Base-by-base conservation (phyloP, 148 eudicot genomes). In the Rhododendron vialii region DNA sequence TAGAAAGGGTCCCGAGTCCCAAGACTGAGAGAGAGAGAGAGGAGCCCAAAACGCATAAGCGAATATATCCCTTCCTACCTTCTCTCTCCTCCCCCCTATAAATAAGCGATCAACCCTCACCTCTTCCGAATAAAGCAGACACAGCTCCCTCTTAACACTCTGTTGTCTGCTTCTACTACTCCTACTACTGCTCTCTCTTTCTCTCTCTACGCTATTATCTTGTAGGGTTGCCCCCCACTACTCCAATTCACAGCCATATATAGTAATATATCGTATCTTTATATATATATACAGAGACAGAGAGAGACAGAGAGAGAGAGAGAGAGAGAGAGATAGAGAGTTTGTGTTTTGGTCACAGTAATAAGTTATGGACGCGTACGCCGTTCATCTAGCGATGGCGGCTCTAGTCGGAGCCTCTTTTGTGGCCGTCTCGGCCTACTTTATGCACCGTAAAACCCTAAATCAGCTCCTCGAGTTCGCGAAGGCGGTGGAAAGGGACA, bases 401-500 rank as follows among this genome's bases (percentile, higher is more conserved):
- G 98, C 99, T 83, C 92, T 97, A 1, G 90, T 95, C 26, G 99
- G 99, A 85, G 99, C 98, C 4, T 98, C 99, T 5, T 88, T 98
- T 65, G 98, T 98, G 36, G 99, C 99, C 17, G 95, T 98, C 3
- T 98, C 99, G 13, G 99, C 99, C 3, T 98, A 93, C 86, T 95
- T 92, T 80, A 93, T 95, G 98, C 99, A 98, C 93, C 91, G 98
- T 47, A 98, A 95, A 83, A 95, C 99, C 59, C 92, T 98, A 33
- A 88, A 92, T 78, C 99, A 95, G 90, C 76, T 98, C 61, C 91
- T 98, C 48, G 99, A 98, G 92, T 95, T 95, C 78, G 96, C 99
- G 17, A 93, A 93, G 86, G 61, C 94, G 13, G 85, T 98, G 77
- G 99, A 96, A 79, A 90, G 87, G 41, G 92, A 91, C 0, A 80